Evolutionary conservation across 768 basidiomycete genomes (phyloP), one percentile per base, ranked within the genome.

Genomic region (Paxillus ammoniavirescens): DNA sequence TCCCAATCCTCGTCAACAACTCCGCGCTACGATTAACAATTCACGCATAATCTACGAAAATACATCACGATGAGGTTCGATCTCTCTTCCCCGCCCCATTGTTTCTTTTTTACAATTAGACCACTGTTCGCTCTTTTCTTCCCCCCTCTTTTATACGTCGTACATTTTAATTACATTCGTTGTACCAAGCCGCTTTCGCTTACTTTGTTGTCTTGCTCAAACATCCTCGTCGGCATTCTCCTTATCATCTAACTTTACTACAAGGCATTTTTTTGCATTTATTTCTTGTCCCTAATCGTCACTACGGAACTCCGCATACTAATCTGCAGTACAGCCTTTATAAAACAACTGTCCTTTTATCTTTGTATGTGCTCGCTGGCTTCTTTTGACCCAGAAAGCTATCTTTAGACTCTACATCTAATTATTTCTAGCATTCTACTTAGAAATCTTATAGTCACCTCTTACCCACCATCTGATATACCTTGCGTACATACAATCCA

Each of bases 161-260:
- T 69, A 62, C 56, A 53, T 54, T 35, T 61, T 66, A 66, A 65
- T 69, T 53, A 43, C 55, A 40, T 49, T 48, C 48, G 15, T 55
- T 30, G 37, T 14, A 33, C 35, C n/a, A 28, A 37, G 33, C 45
- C 53, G 52, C 58, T 53, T 54, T 66, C 55, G 55, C 52, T 50
- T 59, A 37, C n/a, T 42, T 41, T 64, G 66, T 70, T 66, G 59
- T 68, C 58, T 53, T 42, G 58, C 44, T 42, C 50, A 49, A 47
- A 37, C 12, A 17, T 38, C 15, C 36, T 21, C 49, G 40, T 38
- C 33, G 52, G 40, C 38, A 38, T 45, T 9, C 30, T 45, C 17
- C 41, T 48, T 43, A 55, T 33, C 28, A 45, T n/a, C 30, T 45
- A 45, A 31, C 28, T n/a, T 31, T 45, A 45, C n/a, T 31, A 45